Evolutionary conservation across 805 yeast genomes (phyloP).

Genomic region (Brettanomyces sp.): DNA sequence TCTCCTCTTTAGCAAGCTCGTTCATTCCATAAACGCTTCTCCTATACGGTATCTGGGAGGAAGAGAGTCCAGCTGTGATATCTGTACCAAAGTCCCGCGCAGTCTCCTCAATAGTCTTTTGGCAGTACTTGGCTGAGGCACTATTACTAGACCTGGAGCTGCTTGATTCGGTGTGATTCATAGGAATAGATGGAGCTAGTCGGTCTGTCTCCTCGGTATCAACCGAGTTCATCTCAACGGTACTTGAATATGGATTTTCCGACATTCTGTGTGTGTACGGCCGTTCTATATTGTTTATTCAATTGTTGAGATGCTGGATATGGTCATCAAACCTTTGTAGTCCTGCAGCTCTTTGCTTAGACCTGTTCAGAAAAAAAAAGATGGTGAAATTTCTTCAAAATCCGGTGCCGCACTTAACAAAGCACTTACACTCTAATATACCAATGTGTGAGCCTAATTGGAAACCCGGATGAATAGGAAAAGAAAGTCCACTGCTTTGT

Average conservation of each 20-base stretch:
- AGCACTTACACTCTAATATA: too few relatives aligned
- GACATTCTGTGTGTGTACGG: neutral
- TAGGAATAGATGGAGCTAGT: conserved; percentile 2
- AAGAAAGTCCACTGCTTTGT: too few relatives aligned
- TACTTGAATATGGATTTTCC: neutral
- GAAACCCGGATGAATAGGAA: too few relatives aligned
- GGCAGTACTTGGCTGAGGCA: conserved; percentile 51
- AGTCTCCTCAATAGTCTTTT: conserved; percentile 58
- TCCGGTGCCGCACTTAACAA: too few relatives aligned
- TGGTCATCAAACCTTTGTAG: too few relatives aligned
- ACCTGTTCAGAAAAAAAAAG: too few relatives aligned
- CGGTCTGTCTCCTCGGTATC: neutral
- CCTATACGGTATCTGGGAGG: conserved; percentile 56
- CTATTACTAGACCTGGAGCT: conserved; percentile 12
- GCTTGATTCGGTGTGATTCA: conserved; percentile 2
- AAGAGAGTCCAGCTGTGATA: conserved; percentile 47
- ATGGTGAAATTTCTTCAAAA: too few relatives aligned
- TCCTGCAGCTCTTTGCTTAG: too few relatives aligned
- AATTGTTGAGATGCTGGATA: too few relatives aligned
- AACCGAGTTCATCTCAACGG: neutral
- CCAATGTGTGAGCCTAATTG: too few relatives aligned
- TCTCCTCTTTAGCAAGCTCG: conserved; percentile 69
- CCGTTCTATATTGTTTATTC: too few relatives aligned
- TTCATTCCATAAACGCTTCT: conserved; percentile 72
- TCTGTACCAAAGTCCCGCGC: conserved; percentile 55